phyloP scores from a whole-genome alignment of 1,139 yeast species.

The Lodderomyces margitis region DNA sequence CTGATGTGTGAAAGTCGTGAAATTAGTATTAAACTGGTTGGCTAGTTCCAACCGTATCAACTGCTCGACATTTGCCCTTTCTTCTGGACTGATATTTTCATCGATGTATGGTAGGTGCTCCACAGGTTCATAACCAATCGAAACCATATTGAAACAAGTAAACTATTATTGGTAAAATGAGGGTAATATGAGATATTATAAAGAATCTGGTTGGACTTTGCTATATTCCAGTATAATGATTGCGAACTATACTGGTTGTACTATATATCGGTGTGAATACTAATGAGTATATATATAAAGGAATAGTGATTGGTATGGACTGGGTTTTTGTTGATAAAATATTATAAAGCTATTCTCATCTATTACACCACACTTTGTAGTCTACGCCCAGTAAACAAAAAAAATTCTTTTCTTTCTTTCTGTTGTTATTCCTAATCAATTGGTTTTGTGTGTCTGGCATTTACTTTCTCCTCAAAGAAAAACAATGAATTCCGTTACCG shows the following conservation, averaged over 20 bases:
- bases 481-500: neutral
- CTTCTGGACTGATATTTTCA: slow-evolving; percentile 29
- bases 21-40: slow-evolving; percentile 16
- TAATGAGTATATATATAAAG: too few relatives aligned
- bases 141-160: slow-evolving; percentile 20
- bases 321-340: too few relatives aligned
- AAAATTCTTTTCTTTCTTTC: too few relatives aligned
- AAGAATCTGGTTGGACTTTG: too few relatives aligned
- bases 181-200: too few relatives aligned
- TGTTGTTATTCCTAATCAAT: neutral
- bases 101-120: slow-evolving; percentile 37
- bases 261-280: too few relatives aligned
- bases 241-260: neutral
- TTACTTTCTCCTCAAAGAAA: neutral
- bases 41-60: slow-evolving; percentile 30
- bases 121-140: slow-evolving; percentile 26
- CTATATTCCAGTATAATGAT: too few relatives aligned
- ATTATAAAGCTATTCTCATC: too few relatives aligned
- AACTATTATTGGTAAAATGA: neutral
- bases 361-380: too few relatives aligned
- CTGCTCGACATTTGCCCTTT: slow-evolving; percentile 35
- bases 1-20: slow-evolving; percentile 11
- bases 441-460: neutral
- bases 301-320: too few relatives aligned
- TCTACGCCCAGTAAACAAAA: too few relatives aligned